Base-by-base conservation (phyloP, 495 filamentous ascomycete genomes). In the Podospora conica region DNA sequence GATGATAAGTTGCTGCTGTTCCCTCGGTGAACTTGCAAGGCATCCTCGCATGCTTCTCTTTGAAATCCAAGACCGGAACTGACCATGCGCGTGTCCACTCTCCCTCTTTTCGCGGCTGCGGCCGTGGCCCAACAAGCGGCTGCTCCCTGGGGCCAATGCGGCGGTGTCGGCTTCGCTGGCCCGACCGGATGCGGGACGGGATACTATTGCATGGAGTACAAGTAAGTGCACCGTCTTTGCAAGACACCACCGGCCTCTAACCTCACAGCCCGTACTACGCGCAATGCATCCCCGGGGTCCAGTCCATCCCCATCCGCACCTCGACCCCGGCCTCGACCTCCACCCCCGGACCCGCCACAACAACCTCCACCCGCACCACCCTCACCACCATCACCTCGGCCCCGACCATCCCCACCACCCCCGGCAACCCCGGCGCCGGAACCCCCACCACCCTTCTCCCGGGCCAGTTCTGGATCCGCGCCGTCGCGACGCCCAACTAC, bases 401-500 rank as follows among this genome's bases (percentile, higher is more conserved):
- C 69, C 71, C 29, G 64, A 72, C 59, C 70, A 70, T 55, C 67
- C 77, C 23, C 66, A 75, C 58, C 68, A 56, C 58, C 12, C 11
- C 24, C 12, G 27, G 22, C 31, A 65, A n/a, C 53, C 25, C 63
- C 53, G 22, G 27, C 62, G 29, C 29, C 27, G 53, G 29, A 10
- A 9, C 63, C 73, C 73, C 74, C 73, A 76, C 69, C 63, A 79
- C 76, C 18, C 76, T 84, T 28, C 72, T 77, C 59, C 70, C 66
- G 61, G 77, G 77, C 54, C 82, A 80, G 68, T 77, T 75, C 71
- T 84, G 81, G 80, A 81, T 85, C 71, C 81, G 83, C 33, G 82
- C 80, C 3, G 82, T 85, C 9, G 79, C 74, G 55, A 60, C 75
- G 1, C 83, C 82, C 57, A 81, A 84, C 69, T 84, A 78, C 74